Base-by-base conservation (phyloP, 768 basidiomycete species). In the Floccularia luteovirens region DNA sequence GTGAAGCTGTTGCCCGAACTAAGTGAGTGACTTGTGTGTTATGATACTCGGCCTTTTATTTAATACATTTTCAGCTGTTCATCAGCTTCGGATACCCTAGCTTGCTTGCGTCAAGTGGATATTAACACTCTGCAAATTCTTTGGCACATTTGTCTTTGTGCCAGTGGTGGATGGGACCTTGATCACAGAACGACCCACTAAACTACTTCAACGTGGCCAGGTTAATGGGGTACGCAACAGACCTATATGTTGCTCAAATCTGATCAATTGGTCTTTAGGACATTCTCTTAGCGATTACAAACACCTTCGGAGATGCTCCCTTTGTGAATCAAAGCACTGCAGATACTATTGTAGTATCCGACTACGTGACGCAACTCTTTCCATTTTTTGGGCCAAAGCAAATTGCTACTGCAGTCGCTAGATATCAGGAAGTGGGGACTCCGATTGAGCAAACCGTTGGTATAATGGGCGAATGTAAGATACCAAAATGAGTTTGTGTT, bases 121-220 rank as follows among this genome's bases (percentile, higher is more conserved):
- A 49, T 39, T n/a, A 39, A 33, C 2, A 38, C 35, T 4, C 52
- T 71, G 5, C 47, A 61, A 39, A 7, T 65, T 69, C 48, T 64
- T 42, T 36, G 62, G 60, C 1, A 60, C 58, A 5, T 64, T 47
- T 22, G 38, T 50, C 10, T 66, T 62, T 25, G 53, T 57, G 20
- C 66, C 69, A 0, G 64, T 70, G 16, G 56, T 70, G 4, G 68
- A 70, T 39, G 68, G 63, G 3, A 53, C 49, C 4, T 62, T 66
- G 39, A 69, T 69, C 20, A 44, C 56, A 3, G 63, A 66, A 36
- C 54, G 63, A 24, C 64, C 67, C 8, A 65, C 53, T 0, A 39
- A 57, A 40, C 57, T 60, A 5, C 41, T 70, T 14, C 36, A 44
- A 8, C 53, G 50, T 30, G 56, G 62, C 16, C 51, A 49, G 28